Base-by-base conservation (phyloP, 192 early-diverging fungal genomes). In the Gryganskiella cystojenkinii region DNA sequence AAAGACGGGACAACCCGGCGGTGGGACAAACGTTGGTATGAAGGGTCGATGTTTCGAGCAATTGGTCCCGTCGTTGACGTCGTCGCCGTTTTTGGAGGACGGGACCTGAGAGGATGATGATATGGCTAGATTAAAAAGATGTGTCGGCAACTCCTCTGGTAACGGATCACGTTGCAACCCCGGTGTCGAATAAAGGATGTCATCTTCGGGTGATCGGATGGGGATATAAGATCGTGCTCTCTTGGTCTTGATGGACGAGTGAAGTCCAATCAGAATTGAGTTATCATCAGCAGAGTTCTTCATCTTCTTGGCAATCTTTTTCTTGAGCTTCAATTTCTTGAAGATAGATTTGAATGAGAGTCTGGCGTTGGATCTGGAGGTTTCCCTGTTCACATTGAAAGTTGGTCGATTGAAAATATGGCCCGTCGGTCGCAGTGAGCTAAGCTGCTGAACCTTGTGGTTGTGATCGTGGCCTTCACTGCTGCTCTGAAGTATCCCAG, bases 81-180 rank as follows among this genome's bases (percentile, higher is more conserved):
- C 44, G 1, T 45, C 44, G 44, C 11, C 44, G 24, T 33, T 24
- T 24, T 3, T 51, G 31, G 27, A 3, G 31, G 42, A 46, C 0
- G 28, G 44, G 6, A 17, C 27, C 10, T 19, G 14, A 15, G 9
- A 15, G 10, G 17, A 30, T 13, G 45, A 31, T 22, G 60, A 33
- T 15, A n/a, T 6, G 20, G 14, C 52, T 10, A 33, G 11, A 31
- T 20, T 15, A n/a, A 60, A 5, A 20, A 73, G 35, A 34, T 73
- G 71, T 4, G 43, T 54, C 0, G 71, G 71, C 0, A 74, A 31
- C 19, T 74, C 71, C 14, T 56, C 61, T 2, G 58, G 58, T 3
- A 74, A 19, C 0, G 71, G 63, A 17, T 66, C 57, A 20, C 71
- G 61, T 34, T 73, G 69, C n/a, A 61, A 24, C 4, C 69, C 71